phyloP scores from a whole-genome alignment of 2,329 filamentous ascomycete genomes.

The Hypoxylon sp. region DNA sequence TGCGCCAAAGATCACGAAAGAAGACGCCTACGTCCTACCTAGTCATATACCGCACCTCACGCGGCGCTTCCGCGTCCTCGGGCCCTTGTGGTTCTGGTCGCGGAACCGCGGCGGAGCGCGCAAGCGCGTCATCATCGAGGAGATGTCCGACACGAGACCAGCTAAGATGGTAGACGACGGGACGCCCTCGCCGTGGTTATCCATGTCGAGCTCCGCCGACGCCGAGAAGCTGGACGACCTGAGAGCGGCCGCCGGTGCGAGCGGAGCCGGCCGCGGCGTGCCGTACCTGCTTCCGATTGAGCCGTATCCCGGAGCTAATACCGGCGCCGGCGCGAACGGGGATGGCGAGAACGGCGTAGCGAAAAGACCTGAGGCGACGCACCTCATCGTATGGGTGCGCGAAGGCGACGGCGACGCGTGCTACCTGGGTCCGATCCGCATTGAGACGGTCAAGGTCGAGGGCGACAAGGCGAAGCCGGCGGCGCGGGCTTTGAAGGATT shows the following conservation, averaged over 20 bases:
- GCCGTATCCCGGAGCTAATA: background rate
- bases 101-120: conserved; percentile 30
- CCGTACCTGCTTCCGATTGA: conserved; percentile 15
- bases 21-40: conserved; percentile 67
- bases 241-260: too few relatives aligned
- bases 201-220: background rate
- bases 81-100: conserved; percentile 72
- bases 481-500: conserved; percentile 43
- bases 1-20: conserved; percentile 79
- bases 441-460: conserved; percentile 54
- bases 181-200: background rate
- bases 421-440: conserved; percentile 39
- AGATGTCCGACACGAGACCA: conserved; percentile 31
- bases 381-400: conserved; percentile 13
- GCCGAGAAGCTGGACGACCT: background rate
- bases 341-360: background rate
- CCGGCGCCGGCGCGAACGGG: too few relatives aligned
- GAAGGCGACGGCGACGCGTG: conserved; percentile 1
- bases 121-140: conserved; percentile 58
- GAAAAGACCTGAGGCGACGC: background rate
- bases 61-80: conserved; percentile 70
- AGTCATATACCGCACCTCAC: conserved; percentile 69
- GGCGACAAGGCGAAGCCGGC: conserved; percentile 51
- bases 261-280: background rate
- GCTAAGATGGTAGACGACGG: background rate